Percentiles rank a stretch among this genome's conserved stretches.
Conservation (phyloP, 1,139 yeast species). For the Blastobotrys arbuscula region DNA sequence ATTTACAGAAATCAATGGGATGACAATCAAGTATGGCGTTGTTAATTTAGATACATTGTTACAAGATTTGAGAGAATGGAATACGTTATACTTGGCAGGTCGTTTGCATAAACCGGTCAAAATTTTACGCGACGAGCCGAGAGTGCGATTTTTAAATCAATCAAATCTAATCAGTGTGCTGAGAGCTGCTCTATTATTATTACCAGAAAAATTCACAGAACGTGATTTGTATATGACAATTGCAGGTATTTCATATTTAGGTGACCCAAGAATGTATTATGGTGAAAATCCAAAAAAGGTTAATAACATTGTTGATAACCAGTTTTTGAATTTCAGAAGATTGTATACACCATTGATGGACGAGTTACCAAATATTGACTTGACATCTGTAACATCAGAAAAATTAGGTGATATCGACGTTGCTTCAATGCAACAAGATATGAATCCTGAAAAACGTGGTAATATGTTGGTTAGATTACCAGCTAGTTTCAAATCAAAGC, state of each 20-base stretch:
- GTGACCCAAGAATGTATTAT: conserved; percentile 81
- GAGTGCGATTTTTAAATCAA: conserved; percentile 62
- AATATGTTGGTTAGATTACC: conserved; percentile 45
- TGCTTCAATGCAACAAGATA: conserved; percentile 35
- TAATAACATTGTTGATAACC: conserved; percentile 75
- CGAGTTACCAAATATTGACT: conserved; percentile 36
- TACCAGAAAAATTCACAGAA: conserved; percentile 53
- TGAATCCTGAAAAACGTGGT: conserved; percentile 34
- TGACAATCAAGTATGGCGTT: conserved; percentile 80
- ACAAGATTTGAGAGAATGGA: conserved; percentile 75
- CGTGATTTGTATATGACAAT: conserved; percentile 66
- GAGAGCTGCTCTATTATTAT: conserved; percentile 59
- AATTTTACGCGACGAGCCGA: conserved; percentile 56
- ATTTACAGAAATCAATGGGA: conserved; percentile 59
- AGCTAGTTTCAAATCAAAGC: conserved; percentile 42
- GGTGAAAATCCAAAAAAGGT: conserved; percentile 93
- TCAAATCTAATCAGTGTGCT: conserved; percentile 75
- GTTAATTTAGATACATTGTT: conserved; percentile 57
- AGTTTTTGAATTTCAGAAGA: conserved; percentile 57
- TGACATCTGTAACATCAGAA: conserved; percentile 21
- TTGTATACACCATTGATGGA: conserved; percentile 67
- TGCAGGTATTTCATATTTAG: conserved; percentile 77
- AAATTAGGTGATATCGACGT: conserved; percentile 21
- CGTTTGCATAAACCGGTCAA: conserved; percentile 92
- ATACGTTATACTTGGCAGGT: conserved; percentile 82